phyloP scores from a whole-genome alignment of 352 stramenopile species.

The Phytopythium boreale region DNA sequence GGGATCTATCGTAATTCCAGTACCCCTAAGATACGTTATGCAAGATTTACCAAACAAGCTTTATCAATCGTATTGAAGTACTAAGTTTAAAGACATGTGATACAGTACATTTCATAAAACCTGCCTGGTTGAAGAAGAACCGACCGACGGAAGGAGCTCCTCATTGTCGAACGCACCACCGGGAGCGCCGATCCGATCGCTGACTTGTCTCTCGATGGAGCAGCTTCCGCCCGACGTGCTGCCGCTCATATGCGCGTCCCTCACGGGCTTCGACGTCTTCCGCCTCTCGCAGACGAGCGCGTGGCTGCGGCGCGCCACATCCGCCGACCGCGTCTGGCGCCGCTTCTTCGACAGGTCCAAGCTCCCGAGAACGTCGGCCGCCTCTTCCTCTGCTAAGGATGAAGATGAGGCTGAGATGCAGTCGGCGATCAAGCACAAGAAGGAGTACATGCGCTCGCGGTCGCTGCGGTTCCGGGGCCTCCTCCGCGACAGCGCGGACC shows the following conservation, averaged over 20 bases:
- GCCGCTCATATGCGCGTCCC: background rate
- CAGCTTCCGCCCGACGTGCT: background rate
- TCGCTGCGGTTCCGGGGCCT: conserved; percentile 2
- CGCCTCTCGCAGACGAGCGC: conserved; percentile 6
- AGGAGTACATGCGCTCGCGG: conserved; percentile 3
- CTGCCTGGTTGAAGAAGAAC: background rate
- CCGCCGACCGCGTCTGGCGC: background rate
- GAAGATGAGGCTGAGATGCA: background rate
- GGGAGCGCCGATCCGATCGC: background rate
- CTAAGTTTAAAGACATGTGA: background rate
- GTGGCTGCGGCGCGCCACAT: background rate
- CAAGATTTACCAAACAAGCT: background rate
- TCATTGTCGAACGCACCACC: conserved; percentile 1
- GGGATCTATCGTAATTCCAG: too few relatives aligned
- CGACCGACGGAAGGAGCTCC: background rate
- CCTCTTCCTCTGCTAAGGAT: background rate
- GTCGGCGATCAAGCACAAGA: background rate
- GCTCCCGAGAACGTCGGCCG: background rate
- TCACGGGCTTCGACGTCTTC: conserved; percentile 8
- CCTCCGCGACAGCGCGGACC: background rate
- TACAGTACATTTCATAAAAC: background rate
- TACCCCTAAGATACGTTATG: too few relatives aligned
- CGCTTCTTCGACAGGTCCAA: background rate
- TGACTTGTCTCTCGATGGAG: conserved; percentile 3
- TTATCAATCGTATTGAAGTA: conserved; percentile 1